Evolutionary conservation across 225 moss, liverwort and hornwort species (phyloP).

Genomic region (Bryum argenteum): DNA sequence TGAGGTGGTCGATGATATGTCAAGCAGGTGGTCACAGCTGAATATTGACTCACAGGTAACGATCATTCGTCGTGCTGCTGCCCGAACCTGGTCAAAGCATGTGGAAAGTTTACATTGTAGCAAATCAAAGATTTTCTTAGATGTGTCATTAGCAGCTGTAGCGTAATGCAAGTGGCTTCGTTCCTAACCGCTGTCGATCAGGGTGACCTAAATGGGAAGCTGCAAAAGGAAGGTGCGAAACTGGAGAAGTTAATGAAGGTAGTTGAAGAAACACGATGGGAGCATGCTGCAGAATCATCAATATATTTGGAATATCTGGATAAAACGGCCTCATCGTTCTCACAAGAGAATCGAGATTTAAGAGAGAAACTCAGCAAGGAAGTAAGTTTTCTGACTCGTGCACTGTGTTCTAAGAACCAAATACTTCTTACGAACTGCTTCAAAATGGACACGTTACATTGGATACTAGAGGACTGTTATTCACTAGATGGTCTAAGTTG

Average conservation of each 20-base stretch:
- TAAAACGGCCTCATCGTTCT: constrained; percentile 7
- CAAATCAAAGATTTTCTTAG: neutral
- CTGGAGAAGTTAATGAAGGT: neutral
- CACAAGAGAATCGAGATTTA: constrained; percentile 13
- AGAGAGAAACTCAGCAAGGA: no score
- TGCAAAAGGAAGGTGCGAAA: neutral
- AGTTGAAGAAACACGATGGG: constrained; percentile 34
- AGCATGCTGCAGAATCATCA: constrained; percentile 32
- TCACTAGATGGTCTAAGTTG: no score
- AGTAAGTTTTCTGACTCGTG: no score
- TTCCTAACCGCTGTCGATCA: neutral
- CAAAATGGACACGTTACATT: neutral
- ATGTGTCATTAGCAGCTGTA: neutral
- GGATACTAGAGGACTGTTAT: no score
- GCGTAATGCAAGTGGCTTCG: neutral
- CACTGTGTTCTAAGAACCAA: no score
- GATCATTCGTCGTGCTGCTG: neutral
- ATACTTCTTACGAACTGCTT: neutral
- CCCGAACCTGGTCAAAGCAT: neutral
- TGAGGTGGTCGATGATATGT: constrained; percentile 20
- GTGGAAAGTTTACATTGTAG: neutral
- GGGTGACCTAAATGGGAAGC: no score
- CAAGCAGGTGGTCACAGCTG: neutral
- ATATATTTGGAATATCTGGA: constrained; percentile 29
- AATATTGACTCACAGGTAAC: neutral